These are phyloP conservation scores for Kazachstania bromeliacearum DNA, from an alignment of 805 yeast species.

Conservation along the genomic window DNA sequence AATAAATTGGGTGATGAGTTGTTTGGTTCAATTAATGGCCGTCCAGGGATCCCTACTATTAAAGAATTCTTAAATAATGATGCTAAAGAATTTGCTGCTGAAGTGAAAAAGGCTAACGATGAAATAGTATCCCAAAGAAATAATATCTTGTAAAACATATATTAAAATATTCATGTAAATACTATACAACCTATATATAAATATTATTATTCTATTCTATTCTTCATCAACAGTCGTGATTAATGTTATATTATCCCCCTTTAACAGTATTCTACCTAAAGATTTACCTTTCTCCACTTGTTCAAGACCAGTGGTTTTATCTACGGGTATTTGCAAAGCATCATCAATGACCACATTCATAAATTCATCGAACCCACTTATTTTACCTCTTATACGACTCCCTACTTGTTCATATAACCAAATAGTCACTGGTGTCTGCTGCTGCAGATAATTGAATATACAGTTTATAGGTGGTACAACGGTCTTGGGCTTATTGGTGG, in stretches of 20 bases:
- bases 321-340: constrained; percentile 55
- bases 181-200: not conserved
- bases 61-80: constrained; percentile 31
- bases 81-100: constrained; percentile 20
- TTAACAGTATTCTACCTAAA: constrained; percentile 70
- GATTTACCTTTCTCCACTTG: constrained; percentile 27
- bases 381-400: constrained; percentile 67
- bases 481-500: constrained; percentile 14
- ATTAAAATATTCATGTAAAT: constrained; percentile 3
- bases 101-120: not conserved
- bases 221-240: constrained; percentile 34
- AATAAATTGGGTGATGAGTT: constrained; percentile 27
- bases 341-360: constrained; percentile 73
- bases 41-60: constrained; percentile 29
- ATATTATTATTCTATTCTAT: not conserved
- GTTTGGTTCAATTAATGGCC: constrained; percentile 31
- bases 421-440: constrained; percentile 66
- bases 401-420: constrained; percentile 87
- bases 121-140: not conserved
- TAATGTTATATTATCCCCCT: constrained; percentile 89
- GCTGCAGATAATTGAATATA: constrained; percentile 78
- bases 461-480: constrained; percentile 88
- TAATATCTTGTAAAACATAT: not conserved
- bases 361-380: constrained; percentile 93
- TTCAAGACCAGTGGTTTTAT: constrained; percentile 30